Evolutionary conservation across 148 eudicot species (phyloP).

Genomic region (Chenopodium quinoa): DNA sequence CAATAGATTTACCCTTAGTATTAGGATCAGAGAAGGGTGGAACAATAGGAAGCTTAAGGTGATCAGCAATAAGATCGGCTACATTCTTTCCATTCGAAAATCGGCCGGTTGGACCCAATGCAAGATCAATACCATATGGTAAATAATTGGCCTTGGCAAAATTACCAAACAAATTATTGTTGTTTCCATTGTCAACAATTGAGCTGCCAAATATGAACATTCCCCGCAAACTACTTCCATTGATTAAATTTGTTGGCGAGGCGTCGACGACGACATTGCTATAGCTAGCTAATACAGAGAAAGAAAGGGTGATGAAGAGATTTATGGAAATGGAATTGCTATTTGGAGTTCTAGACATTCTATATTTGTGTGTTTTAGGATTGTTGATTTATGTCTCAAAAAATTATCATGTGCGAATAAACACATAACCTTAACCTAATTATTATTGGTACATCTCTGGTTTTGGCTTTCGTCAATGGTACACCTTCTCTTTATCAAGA

Average conservation of each 20-base stretch:
- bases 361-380: background rate
- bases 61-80: constrained; percentile 23
- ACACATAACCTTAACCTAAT: no score
- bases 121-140: constrained; percentile 40
- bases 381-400: background rate
- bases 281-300: background rate
- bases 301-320: background rate
- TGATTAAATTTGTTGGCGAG: background rate
- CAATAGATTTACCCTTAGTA: background rate
- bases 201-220: constrained; percentile 37
- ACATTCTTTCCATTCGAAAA: constrained; percentile 32
- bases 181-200: constrained; percentile 39
- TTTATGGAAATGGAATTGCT: background rate
- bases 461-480: no score
- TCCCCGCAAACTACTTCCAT: constrained; percentile 14
- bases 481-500: no score
- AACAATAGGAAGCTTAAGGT: constrained; percentile 17
- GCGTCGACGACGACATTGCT: background rate
- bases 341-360: background rate
- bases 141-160: constrained; percentile 12
- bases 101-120: constrained; percentile 33
- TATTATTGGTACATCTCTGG: no score
- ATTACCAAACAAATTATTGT: constrained; percentile 17
- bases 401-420: background rate
- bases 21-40: constrained; percentile 16